These are phyloP conservation scores for Mycena metata DNA, from an alignment of 768 basidiomycete species.

Conservation along the genomic window DNA sequence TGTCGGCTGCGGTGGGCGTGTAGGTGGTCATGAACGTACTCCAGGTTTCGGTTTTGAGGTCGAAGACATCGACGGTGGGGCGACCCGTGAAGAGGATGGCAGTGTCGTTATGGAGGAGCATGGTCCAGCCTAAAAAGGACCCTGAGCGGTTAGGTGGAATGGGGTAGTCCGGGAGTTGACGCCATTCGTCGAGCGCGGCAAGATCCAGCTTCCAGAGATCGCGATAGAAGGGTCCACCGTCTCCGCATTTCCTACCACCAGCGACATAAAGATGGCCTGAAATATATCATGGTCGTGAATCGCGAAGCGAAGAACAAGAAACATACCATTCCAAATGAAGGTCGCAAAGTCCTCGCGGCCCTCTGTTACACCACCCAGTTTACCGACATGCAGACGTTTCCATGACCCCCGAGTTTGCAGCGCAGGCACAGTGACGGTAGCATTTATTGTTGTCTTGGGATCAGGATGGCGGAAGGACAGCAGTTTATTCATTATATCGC, in stretches of 20 bases:
- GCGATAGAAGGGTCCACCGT: slow-evolving; percentile 47
- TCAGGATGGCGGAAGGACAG: slow-evolving; percentile 47
- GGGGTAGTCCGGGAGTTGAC: slow-evolving; percentile 45
- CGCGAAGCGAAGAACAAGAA: too few relatives aligned
- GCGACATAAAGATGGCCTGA: slow-evolving; percentile 47
- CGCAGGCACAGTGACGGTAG: slow-evolving; percentile 31
- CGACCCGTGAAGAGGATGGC: slow-evolving; percentile 55
- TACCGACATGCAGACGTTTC: slow-evolving; percentile 46
- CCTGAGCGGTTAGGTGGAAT: slow-evolving; percentile 33
- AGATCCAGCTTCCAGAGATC: slow-evolving; percentile 48
- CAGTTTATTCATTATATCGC: slow-evolving; percentile 2
- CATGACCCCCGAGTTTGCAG: slow-evolving; percentile 55
- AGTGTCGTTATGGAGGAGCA: slow-evolving; percentile 43
- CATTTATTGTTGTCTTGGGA: slow-evolving; percentile 37
- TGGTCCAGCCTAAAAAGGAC: slow-evolving; percentile 42
- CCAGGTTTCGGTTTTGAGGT: slow-evolving; percentile 53
- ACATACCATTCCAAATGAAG: slow-evolving; percentile 49
- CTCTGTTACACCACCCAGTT: slow-evolving; percentile 25
- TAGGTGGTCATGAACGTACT: slow-evolving; percentile 45
- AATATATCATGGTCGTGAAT: too few relatives aligned
- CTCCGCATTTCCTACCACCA: slow-evolving; percentile 44
- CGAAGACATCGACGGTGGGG: slow-evolving; percentile 49
- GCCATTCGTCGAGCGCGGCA: slow-evolving; percentile 44
- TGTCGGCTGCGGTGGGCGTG: slow-evolving; percentile 9
- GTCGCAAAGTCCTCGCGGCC: slow-evolving; percentile 40